Evolutionary conservation across 257 asterid species (phyloP), one percentile per base, ranked within the genome.

Genomic region (Hygrophila difformis): DNA sequence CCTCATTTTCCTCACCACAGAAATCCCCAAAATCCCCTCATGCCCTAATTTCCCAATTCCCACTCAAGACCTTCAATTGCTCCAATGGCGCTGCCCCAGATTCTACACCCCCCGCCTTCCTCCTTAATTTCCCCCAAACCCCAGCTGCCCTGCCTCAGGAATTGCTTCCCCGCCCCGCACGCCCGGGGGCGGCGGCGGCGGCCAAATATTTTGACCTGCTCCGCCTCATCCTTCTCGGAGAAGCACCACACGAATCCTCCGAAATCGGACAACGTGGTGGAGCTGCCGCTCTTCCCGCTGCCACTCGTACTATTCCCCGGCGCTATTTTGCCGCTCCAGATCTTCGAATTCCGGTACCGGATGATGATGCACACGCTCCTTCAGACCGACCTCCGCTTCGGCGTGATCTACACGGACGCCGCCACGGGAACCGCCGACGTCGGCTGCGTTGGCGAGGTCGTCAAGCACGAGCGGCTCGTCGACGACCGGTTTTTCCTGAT

Each of bases 361-460:
- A 85, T 89, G 47, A 85, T 89, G 98, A 95, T 89, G 97, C 97
- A 89, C 67, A 89, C 97, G 3, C 91, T 89, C 37, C 93, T 89
- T 56, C 94, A 89, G 23, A 77, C 93, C 36, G 97, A 89, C 77
- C 91, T 85, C 55, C 93, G 97, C 5, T 89, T 89, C 72, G 97
- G 97, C 35, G 94, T 85, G 4, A 85, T 89, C 53, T 89, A 81
- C 81, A 59, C 96, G 35, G 97, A 89, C 53, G 56, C 91, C 37
- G 47, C 91, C 45, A 61, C 91, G 26, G 96, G 96, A 20, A 72
- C 85, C 13, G 82, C 94, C 39, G 94, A 75, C 31, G 93, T 89
- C 6, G 97, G 97, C 39, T 89, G 98, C 73, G 98, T 89, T 29
- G 98, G 96, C 8, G 96, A 89, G 34, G 79, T 89, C 8, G 75